These are phyloP conservation scores for Nemania abortiva DNA, from an alignment of 2,329 filamentous ascomycete genomes.

Conservation along the genomic window DNA sequence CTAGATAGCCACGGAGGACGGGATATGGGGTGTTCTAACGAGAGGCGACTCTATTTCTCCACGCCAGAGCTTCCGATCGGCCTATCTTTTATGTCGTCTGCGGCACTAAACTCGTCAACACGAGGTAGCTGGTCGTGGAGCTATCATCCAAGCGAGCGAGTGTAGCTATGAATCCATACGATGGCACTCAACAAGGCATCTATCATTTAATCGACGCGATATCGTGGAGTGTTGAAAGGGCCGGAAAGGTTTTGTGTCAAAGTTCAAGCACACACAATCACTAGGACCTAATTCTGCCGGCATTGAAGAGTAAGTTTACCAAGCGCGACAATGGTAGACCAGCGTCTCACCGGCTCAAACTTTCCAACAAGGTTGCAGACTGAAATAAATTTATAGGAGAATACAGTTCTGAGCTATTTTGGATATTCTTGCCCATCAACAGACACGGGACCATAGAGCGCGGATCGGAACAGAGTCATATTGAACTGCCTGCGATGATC, in stretches of 20 bases:
- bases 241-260: background rate
- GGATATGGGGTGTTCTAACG: background rate
- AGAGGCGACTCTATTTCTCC: background rate
- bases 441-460: background rate
- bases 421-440: background rate
- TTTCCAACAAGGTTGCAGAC: background rate
- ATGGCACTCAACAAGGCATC: background rate
- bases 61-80: background rate
- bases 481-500: too few relatives aligned
- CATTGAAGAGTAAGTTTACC: constrained; percentile 4
- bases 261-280: background rate
- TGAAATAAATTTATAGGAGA: background rate
- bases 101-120: too few relatives aligned
- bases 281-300: background rate
- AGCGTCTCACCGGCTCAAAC: background rate
- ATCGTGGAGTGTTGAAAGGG: background rate
- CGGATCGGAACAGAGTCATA: background rate
- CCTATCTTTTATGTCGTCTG: too few relatives aligned
- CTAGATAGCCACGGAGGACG: too few relatives aligned
- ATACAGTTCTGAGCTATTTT: background rate
- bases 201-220: too few relatives aligned
- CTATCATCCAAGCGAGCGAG: too few relatives aligned
- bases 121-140: too few relatives aligned
- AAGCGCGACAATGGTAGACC: background rate
- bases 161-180: background rate